Evolutionary conservation across 441 rosid species (phyloP), one percentile per base, ranked within the genome.

Genomic region (Aquilaria agallochum): DNA sequence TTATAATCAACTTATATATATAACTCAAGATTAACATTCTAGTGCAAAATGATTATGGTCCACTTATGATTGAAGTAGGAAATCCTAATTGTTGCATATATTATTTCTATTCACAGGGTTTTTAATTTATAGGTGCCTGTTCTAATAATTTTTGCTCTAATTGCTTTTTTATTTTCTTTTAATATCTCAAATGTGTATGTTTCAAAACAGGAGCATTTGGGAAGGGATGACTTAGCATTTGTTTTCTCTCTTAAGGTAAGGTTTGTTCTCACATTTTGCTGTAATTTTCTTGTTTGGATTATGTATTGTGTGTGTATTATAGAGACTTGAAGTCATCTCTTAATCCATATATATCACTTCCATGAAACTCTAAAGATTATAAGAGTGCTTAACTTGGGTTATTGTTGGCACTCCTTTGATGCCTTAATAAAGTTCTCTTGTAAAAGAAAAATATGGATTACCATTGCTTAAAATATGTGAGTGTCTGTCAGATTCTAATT

Each of bases 181-280:
- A 52, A 9, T 51, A 32, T 46, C 5, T 1, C 3, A 11, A 0
- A 11, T 27, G 58, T 56, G 59, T 65, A 58, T 20, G 45, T 64
- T 20, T 55, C 34, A 55, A 48, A 57, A 68, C 97, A 92, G 96
- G 96, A 83, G 73, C 96, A 92, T 76, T 71, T 87, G 80, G 85
- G 95, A 68, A 81, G 88, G 73, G 96, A 92, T 71, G 95, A 92
- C 77, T 80, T 77, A 50, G 76, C 92, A 30, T 92, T 92, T 75
- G 74, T 87, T 73, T 92, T 87, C 79, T 89, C 95, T 11, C 83
- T 87, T 59, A 92, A 87, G 96, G 97, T 84, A 75, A 65, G 57
- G 53, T 65, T 42, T 56, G 31, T 63, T 63, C 50, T 65, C 62
- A 59, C 53, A 50, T 53, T 60, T 61, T 67, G 58, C 47, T 50